Evolutionary conservation across 2,329 filamentous ascomycete species (phyloP), one percentile per base, ranked within the genome.

Genomic region (Neonectria coccinea): DNA sequence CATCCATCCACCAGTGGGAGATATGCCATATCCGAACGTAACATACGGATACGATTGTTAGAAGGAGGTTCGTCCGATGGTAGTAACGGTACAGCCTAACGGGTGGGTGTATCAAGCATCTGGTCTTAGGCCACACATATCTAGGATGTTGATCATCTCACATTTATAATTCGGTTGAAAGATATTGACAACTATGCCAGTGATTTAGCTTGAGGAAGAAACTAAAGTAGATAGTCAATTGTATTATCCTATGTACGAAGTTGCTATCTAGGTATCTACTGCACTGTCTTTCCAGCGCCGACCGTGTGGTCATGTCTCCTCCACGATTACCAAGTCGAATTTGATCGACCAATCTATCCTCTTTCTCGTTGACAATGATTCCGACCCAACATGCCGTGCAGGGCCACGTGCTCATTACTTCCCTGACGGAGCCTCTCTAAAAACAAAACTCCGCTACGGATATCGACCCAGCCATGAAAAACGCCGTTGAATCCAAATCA

Each of bases 231-330:
- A 44, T 53, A 20, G 41, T 20, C 29, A 20, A 20, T 29, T 54
- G 50, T 42, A 29, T 31, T 45, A 36, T 33, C 42, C 50, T 59
- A 56, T 59, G 25, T 64, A 55, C 51, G 25, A 48, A 61, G 48
- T 29, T 47, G 42, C 56, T 64, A 60, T 60, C 52, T 62, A 56
- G 56, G 42, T 70, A 69, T 67, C 55, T 73, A 70, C 65, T 48
- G 53, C 45, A 33, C 57, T 29, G 48, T 50, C 31, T 53, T 29
- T 36, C 52, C 22, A 56, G 47, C 42, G 39, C 52, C 63, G 70
- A 56, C 67, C 66, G 62, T 56, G 63, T 71, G 62, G 64, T 50
- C 69, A 65, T 57, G 25, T n/a, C 6, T 59, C 59, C 58, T 69
- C 63, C 63, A 56, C 66, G 33, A 72, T 67, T 62, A 67, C 29